Base-by-base conservation (phyloP, 768 basidiomycete species). In the Panus rudis region DNA sequence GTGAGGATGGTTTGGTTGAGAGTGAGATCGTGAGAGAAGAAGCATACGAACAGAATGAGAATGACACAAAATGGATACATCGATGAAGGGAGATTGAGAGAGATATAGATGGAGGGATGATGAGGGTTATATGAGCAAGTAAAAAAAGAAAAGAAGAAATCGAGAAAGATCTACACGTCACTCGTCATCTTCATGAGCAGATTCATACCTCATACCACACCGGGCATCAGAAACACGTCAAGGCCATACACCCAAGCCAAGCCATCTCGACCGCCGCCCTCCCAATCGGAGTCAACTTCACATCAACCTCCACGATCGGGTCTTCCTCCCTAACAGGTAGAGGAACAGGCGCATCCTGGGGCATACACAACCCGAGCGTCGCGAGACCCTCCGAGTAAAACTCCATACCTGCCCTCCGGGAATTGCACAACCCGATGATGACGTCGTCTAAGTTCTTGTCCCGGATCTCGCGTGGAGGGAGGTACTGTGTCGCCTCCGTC, bases 351-450 rank as follows among this genome's bases (percentile, higher is more conserved):
- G 48, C 44, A 31, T 49, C 46, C 21, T 39, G 26, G 4, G 55
- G 50, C 16, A 50, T 54, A 52, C 81, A 81, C 48, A 92, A 64
- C 0, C 87, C 88, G 43, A 93, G 70, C 58, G 79, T 76, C 50
- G 78, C 72, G 42, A 92, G 69, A 0, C 87, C 90, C 38, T 93
- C 81, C 0, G 83, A 75, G n/a, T 80, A 60, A 48, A 93, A 89
- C 59, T 88, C 79, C 39, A 93, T 75, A 4, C 87, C 87, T 1
- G 66, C 61, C 23, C 80, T 74, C 17, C 81, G 75, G 20, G 78
- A 73, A 39, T 71, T 62, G 50, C 82, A 88, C 2, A 75, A 61
- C 10, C 80, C 83, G 33, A 87, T 71, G 43, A 82, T 58, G 21
- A 69, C 72, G 42, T 71, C 67, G 25, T 49, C 61, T 45, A 60